phyloP scores from a whole-genome alignment of 441 rosid species.

The Manihot esculenta region DNA sequence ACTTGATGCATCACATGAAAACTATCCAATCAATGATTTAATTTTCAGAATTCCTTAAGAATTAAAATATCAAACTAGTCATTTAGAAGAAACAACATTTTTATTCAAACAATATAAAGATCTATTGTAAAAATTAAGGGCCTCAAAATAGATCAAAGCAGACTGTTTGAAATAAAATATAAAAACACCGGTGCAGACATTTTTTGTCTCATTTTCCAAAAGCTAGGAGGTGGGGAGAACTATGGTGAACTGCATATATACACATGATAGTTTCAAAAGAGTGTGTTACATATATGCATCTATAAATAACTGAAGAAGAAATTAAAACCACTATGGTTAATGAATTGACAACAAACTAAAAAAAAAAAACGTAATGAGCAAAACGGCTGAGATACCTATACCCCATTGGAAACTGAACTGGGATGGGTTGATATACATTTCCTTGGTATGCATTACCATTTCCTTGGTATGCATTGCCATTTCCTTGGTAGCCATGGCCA shows the following conservation, averaged over 20 bases:
- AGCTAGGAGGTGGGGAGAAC: not conserved
- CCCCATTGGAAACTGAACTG: constrained; percentile 44
- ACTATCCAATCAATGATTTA: constrained; percentile 1
- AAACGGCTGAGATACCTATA: constrained; percentile 49
- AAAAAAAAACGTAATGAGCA: not conserved
- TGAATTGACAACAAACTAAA: not conserved
- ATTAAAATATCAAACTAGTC: not conserved
- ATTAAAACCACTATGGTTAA: not conserved
- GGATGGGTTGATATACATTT: constrained; percentile 43
- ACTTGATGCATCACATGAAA: not conserved
- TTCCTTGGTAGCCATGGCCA: constrained; percentile 43
- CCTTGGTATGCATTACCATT: constrained; percentile 47
- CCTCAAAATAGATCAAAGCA: not conserved
- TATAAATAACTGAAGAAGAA: constrained; percentile 1
- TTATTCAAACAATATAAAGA: not conserved
- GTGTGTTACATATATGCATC: not conserved
- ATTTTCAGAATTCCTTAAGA: not conserved
- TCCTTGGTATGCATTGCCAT: constrained; percentile 22
- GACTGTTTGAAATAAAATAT: not conserved
- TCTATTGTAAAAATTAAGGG: not conserved
- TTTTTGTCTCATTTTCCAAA: not conserved
- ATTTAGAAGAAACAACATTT: not conserved
- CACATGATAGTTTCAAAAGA: not conserved
- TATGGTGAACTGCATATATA: not conserved
- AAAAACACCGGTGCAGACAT: not conserved